phyloP scores from a whole-genome alignment of 1,284 basidiomycete species.

The Phaffia rhodozyma region DNA sequence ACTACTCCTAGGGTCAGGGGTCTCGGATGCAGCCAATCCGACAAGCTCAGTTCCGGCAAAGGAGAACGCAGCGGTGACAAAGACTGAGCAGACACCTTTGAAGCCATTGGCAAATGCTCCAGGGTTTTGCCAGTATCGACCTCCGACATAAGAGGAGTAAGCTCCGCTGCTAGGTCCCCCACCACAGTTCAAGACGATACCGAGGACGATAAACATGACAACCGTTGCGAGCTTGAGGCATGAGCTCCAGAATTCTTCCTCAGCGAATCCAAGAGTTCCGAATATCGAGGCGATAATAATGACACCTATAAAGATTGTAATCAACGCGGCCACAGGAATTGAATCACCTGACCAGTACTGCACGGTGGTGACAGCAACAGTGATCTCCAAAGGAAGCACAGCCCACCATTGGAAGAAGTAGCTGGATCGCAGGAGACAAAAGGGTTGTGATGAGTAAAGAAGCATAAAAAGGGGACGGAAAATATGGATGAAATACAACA shows the following conservation, averaged over 20 bases:
- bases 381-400: slow-evolving; percentile 39
- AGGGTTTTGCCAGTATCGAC: slow-evolving; percentile 29
- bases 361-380: slow-evolving; percentile 33
- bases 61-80: slow-evolving; percentile 56
- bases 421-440: not conserved
- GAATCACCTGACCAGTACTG: slow-evolving; percentile 28
- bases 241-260: slow-evolving; percentile 35
- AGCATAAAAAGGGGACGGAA: no score
- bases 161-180: slow-evolving; percentile 30
- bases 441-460: not conserved
- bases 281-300: slow-evolving; percentile 24
- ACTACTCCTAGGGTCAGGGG: slow-evolving; percentile 38
- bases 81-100: slow-evolving; percentile 29
- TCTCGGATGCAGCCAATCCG: slow-evolving; percentile 67
- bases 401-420: slow-evolving; percentile 35
- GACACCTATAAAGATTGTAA: slow-evolving; percentile 31
- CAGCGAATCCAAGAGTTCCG: slow-evolving; percentile 32
- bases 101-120: slow-evolving; percentile 38
- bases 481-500: not conserved
- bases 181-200: slow-evolving; percentile 22
- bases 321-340: slow-evolving; percentile 33
- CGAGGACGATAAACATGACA: slow-evolving; percentile 25
- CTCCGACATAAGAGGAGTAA: slow-evolving; percentile 29
- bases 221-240: slow-evolving; percentile 35
- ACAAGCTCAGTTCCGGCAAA: slow-evolving; percentile 77